Base-by-base conservation (phyloP, 305 asterid genomes). In the Fraxinus angustifolia region DNA sequence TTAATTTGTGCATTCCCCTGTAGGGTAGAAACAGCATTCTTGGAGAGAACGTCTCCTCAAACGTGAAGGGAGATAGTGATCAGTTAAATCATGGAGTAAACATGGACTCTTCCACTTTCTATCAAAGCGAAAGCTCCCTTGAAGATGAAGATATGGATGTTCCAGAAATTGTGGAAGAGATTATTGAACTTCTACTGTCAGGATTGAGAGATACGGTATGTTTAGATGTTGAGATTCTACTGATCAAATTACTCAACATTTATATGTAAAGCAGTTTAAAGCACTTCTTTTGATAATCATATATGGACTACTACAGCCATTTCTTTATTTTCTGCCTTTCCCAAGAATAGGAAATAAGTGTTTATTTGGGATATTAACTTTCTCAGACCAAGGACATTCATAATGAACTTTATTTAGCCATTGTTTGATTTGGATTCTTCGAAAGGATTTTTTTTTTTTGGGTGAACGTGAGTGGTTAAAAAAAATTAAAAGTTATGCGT, bases 151-250 rank as follows among this genome's bases (percentile, higher is more conserved):
- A 90, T 73, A 90, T 93, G 92, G 99, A 92, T 87, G 93, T 96
- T 82, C 99, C 98, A 80, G 99, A 96, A 78, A 85, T 88, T 36
- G 83, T 94, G 73, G 99, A 94, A 92, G 98, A 96, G 83, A 87
- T 93, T 68, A 92, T 94, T 48, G 98, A 93, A 84, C 86, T 91
- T 84, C 67, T 96, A 84, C 88, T 91, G 78, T 91, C 94, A 80
- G 98, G 97, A 82, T 86, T 96, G 89, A 87, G 91, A 86, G 99
- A 96, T 83, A 91, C 94, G 92, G 99, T 96, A 91, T 84, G 93
- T 86, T 67, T 72, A 80, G 84, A 80, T 82, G 86, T 87, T 88
- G 84, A 80, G 81, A 81, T 82, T 85, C 84, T 75, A 75, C 77
- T 82, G 53, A 75, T 84, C 83, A 77, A 65, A 50, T 75, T 84